A percentile compares a stretch with the other conserved stretches of the same genome.
Evolutionary conservation across 2,329 filamentous ascomycete species (phyloP).

Genomic region (Apiospora saccharicola): DNA sequence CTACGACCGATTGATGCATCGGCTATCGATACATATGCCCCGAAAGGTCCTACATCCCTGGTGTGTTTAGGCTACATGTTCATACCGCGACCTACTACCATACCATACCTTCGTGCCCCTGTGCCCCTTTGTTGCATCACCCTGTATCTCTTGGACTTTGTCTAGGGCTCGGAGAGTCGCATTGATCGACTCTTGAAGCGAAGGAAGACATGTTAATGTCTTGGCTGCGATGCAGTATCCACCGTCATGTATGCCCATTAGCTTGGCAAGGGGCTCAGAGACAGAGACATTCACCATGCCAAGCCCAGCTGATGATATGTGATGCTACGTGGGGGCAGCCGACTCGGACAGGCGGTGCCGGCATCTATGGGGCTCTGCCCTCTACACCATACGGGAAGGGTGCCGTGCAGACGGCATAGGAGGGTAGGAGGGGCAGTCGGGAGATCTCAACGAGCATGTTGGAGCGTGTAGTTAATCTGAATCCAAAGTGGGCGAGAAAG

Average conservation of each 20-base stretch:
- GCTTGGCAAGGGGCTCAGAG: conserved; percentile 15
- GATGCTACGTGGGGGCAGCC: neutral
- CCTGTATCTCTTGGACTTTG: neutral
- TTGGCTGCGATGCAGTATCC: conserved; percentile 14
- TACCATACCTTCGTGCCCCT: neutral
- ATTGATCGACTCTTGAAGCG: conserved; percentile 17
- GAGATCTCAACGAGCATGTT: neutral
- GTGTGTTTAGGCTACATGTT: neutral
- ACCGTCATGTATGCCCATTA: neutral
- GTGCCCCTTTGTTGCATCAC: conserved; percentile 13
- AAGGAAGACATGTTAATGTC: conserved; percentile 6
- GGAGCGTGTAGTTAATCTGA: neutral
- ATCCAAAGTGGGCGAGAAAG: conserved; percentile 3
- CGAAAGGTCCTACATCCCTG: neutral
- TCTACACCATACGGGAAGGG: neutral
- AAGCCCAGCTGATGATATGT: conserved; percentile 6
- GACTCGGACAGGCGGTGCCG: conserved; percentile 18
- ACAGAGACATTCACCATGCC: conserved; percentile 15
- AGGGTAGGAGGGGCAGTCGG: neutral
- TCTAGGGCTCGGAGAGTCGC: neutral
- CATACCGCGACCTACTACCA: neutral
- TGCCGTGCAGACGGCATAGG: neutral
- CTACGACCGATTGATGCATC: neutral
- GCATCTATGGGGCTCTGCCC: conserved; percentile 16
- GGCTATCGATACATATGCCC: conserved; percentile 20